phyloP scores from a whole-genome alignment of 129 eudicot genomes.

The Flaveria bidentis region DNA sequence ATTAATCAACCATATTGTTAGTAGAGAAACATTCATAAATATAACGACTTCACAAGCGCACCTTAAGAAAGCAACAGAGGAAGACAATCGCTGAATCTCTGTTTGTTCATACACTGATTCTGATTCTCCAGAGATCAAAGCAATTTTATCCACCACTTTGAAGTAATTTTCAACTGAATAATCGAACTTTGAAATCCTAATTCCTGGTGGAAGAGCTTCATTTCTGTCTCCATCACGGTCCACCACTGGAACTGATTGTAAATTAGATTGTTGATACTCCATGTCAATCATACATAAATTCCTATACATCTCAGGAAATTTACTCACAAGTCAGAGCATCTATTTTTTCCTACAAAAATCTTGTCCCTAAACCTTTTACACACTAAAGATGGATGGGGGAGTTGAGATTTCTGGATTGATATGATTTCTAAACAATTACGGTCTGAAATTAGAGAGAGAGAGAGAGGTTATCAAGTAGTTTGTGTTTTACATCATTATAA shows the following conservation, averaged over 20 bases:
- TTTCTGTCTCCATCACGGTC: background rate
- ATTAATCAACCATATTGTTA: background rate
- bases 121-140: conserved; percentile 51
- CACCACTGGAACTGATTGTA: conserved; percentile 13
- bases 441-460: background rate
- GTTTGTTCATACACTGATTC: conserved; percentile 35
- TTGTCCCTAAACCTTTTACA: background rate
- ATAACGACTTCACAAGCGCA: conserved; percentile 11
- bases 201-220: conserved; percentile 25
- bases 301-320: background rate
- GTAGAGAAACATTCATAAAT: background rate
- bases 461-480: background rate
- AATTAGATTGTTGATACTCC: conserved; percentile 19
- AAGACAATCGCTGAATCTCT: conserved; percentile 56
- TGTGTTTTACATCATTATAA: background rate
- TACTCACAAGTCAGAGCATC: background rate
- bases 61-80: conserved; percentile 72
- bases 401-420: background rate
- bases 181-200: conserved; percentile 55
- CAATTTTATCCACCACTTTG: conserved; percentile 47
- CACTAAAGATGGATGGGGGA: background rate
- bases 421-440: background rate
- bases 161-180: conserved; percentile 69
- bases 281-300: conserved; percentile 3
- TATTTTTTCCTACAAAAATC: background rate